Evolutionary conservation across 768 basidiomycete species (phyloP).

Genomic region (Termitomyces sp.): DNA sequence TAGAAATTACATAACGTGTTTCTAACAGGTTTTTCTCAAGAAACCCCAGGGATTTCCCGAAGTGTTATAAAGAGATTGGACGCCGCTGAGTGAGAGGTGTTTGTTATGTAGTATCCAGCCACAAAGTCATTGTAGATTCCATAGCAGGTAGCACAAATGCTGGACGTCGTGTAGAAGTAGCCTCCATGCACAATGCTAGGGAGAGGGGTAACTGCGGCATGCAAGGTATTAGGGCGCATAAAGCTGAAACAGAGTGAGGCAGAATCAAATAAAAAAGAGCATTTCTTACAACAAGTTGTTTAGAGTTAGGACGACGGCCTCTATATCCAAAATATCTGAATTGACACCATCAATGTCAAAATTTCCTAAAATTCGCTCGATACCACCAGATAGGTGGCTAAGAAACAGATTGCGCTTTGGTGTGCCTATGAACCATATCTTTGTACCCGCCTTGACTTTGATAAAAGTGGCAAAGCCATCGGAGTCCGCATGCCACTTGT

Average conservation of each 20-base stretch:
- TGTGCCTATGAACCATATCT: neutral
- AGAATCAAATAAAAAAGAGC: neutral
- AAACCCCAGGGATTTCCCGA: no score
- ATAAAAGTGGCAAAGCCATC: neutral
- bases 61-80: neutral
- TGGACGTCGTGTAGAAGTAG: neutral
- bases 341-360: neutral
- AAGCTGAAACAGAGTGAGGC: neutral
- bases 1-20: no score
- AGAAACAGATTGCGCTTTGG: neutral
- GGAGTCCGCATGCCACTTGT: neutral
- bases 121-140: neutral
- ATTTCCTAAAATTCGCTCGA: neutral
- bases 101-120: neutral
- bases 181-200: neutral
- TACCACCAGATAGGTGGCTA: neutral
- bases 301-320: neutral
- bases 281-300: neutral
- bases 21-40: no score
- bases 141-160: neutral
- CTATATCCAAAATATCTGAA: neutral
- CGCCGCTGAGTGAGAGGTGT: neutral
- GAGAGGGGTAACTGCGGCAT: neutral
- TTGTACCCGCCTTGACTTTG: neutral
- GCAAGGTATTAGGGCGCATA: neutral